Evolutionary conservation across 768 basidiomycete species (phyloP).

Genomic region (Hypholoma fasciculare): DNA sequence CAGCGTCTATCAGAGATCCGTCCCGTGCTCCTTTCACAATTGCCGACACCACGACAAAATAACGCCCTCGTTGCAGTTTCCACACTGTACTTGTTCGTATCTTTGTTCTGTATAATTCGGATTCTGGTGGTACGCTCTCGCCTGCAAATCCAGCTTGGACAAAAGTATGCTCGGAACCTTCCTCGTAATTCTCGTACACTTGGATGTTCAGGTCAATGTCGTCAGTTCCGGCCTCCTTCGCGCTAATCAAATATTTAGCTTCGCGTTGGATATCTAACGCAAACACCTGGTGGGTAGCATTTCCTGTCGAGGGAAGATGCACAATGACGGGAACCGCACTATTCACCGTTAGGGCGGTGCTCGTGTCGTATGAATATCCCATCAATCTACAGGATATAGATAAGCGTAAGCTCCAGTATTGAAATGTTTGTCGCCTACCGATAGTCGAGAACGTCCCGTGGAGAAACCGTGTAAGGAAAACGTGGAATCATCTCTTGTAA

Average conservation of each 20-base stretch:
- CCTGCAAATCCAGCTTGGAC: constrained; percentile 4
- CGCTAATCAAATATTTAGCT: constrained; percentile 3
- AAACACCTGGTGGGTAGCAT: constrained; percentile 10
- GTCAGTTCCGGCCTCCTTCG: constrained; percentile 4
- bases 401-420: not conserved
- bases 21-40: not conserved
- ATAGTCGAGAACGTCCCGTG: constrained; percentile 8
- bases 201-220: not conserved
- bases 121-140: not conserved
- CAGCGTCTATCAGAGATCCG: not conserved
- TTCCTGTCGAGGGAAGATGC: constrained; percentile 4
- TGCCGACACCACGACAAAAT: constrained; percentile 10
- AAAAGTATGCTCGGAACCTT: constrained; percentile 8
- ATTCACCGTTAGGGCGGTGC: constrained; percentile 6
- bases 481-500: constrained; percentile 9
- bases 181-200: constrained; percentile 6
- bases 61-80: constrained; percentile 7
- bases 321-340: constrained; percentile 7
- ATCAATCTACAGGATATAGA: not conserved
- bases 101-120: constrained; percentile 2
- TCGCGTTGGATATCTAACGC: constrained; percentile 7
- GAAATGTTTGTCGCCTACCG: not conserved
- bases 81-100: constrained; percentile 6
- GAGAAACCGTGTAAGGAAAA: constrained; percentile 9
- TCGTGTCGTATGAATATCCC: constrained; percentile 12